These are phyloP conservation scores for Microbotryum saponariae DNA, from an alignment of 1,284 basidiomycete species.

Conservation along the genomic window DNA sequence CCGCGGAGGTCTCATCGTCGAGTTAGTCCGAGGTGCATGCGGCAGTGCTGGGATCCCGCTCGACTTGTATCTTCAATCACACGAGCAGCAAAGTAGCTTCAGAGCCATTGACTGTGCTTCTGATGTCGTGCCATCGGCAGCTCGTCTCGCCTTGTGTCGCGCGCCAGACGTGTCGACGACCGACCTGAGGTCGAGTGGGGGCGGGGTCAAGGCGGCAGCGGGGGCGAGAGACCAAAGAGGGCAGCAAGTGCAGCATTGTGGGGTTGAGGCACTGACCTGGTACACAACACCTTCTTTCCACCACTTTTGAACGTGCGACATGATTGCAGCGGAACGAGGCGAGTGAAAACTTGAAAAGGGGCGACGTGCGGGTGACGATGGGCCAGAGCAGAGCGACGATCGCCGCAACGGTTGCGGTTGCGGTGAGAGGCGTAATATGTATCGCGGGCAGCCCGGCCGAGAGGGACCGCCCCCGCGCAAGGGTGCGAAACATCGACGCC, in stretches of 20 bases:
- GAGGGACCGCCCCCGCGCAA: no score
- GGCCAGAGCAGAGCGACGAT: no score
- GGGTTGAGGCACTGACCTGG: constrained; percentile 41
- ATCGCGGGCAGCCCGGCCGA: no score
- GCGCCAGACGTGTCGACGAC: background rate
- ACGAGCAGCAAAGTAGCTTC: background rate
- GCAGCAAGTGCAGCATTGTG: background rate
- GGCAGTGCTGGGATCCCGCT: background rate
- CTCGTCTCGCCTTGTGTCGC: background rate
- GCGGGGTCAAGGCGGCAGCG: background rate
- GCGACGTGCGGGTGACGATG: no score
- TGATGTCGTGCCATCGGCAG: background rate
- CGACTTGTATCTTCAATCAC: background rate
- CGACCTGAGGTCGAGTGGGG: no score
- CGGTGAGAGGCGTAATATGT: no score
- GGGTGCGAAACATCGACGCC: no score
- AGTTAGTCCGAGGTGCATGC: constrained; percentile 4
- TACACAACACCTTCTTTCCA: constrained; percentile 62
- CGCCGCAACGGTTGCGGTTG: no score
- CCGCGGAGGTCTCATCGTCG: background rate
- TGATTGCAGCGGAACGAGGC: background rate
- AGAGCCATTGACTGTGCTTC: background rate
- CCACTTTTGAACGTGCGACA: constrained; percentile 42
- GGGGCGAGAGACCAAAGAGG: background rate
- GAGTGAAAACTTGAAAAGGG: no score